These are phyloP conservation scores for Mesotaenium endlicherianum DNA, from an alignment of 139 green algal species.

Conservation along the genomic window DNA sequence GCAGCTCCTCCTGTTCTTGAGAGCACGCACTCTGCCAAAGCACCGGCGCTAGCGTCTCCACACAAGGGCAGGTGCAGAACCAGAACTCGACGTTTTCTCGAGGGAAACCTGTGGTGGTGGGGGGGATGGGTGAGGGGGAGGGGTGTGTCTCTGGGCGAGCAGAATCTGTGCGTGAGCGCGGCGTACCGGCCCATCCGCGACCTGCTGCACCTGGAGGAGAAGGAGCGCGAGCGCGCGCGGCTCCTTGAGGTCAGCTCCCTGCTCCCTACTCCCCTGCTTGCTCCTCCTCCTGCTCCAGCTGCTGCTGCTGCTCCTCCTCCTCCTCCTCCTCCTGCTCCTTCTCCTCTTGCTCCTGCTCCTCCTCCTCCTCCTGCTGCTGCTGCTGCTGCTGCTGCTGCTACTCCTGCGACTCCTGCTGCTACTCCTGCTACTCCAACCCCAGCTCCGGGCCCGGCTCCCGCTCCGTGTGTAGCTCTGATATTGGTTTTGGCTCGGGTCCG, in stretches of 20 bases:
- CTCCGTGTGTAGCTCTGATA: no score
- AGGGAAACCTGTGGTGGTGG: not conserved
- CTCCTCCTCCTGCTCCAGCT: no score
- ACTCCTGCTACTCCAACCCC: no score
- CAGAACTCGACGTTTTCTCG: not conserved
- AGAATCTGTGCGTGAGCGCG: conserved; percentile 65
- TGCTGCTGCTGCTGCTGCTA: no score
- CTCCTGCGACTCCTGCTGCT: not conserved
- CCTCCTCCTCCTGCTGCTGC: no score
- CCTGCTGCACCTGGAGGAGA: conserved; percentile 22
- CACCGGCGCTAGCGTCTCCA: no score
- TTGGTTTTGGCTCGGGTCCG: no score
- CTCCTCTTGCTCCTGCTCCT: not conserved
- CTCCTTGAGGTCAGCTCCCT: not conserved
- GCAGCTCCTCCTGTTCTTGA: not conserved
- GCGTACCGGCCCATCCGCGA: conserved; percentile 70
- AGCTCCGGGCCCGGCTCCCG: no score
- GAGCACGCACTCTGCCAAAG: no score
- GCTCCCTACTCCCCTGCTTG: no score
- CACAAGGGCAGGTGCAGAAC: not conserved
- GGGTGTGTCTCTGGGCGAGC: not conserved
- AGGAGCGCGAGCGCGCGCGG: not conserved
- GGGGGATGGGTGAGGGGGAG: not conserved
- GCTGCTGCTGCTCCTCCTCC: no score
- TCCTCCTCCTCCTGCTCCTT: no score